Percentiles rank a stretch among this genome's conserved stretches.
Evolutionary conservation across 2,329 filamentous ascomycete genomes (phyloP).

Genomic region (Aspergillus hiratsukae): DNA sequence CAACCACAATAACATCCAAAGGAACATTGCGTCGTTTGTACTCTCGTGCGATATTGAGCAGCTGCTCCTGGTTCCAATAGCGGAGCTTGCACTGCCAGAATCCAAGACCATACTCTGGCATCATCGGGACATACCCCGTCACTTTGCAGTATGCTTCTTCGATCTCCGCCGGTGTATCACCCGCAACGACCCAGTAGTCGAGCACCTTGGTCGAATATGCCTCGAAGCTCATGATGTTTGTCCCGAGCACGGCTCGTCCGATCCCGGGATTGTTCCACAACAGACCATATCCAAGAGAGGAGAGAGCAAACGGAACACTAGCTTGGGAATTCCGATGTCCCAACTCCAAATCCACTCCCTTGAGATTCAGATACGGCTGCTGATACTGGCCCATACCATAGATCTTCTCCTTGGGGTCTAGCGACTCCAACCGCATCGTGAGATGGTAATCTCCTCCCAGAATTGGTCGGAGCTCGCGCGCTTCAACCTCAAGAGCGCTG

Average conservation of each 20-base stretch:
- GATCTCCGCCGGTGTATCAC: constrained; percentile 53
- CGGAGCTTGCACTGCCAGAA: constrained; percentile 67
- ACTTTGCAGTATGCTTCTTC: constrained; percentile 52
- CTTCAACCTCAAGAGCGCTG: constrained; percentile 53
- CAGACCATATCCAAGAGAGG: constrained; percentile 58
- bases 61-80: constrained; percentile 62
- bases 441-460: constrained; percentile 54
- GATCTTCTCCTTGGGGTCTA: constrained; percentile 54
- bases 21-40: constrained; percentile 54
- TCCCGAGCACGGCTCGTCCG: constrained; percentile 57
- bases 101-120: constrained; percentile 64
- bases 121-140: constrained; percentile 59
- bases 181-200: constrained; percentile 63
- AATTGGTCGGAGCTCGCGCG: constrained; percentile 55
- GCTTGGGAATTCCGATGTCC: constrained; percentile 65
- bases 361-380: constrained; percentile 59
- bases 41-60: constrained; percentile 57
- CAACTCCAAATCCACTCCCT: constrained; percentile 59
- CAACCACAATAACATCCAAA: constrained; percentile 62
- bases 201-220: constrained; percentile 54
- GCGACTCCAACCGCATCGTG: constrained; percentile 56
- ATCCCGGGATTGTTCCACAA: constrained; percentile 64
- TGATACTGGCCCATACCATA: constrained; percentile 68
- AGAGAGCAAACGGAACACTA: constrained; percentile 59
- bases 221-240: constrained; percentile 59